Percentiles rank a stretch among this genome's conserved stretches.
These are phyloP conservation scores for Naganishia friedmannii DNA, from an alignment of 768 basidiomycete species.

Conservation along the genomic window DNA sequence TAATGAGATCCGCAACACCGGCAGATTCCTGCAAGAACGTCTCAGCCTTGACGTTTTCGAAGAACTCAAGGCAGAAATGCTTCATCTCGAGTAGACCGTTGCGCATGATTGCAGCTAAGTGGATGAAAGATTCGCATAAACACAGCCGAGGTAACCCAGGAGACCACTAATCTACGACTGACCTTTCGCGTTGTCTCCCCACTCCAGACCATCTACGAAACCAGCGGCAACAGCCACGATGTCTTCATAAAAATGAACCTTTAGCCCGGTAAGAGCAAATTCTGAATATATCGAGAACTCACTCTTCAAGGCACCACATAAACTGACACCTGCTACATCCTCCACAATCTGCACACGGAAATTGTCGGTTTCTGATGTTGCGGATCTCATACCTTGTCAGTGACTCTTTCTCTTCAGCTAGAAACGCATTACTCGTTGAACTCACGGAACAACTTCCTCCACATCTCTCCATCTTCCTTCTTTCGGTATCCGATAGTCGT, in stretches of 20 bases:
- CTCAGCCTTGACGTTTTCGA: constrained; percentile 52
- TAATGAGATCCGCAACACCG: constrained; percentile 57
- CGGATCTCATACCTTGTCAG: not conserved
- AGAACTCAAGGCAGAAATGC: constrained; percentile 56
- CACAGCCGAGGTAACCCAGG: not conserved
- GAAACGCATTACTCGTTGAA: not conserved
- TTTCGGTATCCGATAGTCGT: constrained; percentile 57
- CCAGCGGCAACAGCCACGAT: constrained; percentile 57
- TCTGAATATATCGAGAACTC: not conserved
- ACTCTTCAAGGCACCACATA: constrained; percentile 57
- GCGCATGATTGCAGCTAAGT: constrained; percentile 56
- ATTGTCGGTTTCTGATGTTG: constrained; percentile 39
- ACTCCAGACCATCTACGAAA: constrained; percentile 55
- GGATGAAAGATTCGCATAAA: not conserved
- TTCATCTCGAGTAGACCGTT: constrained; percentile 58
- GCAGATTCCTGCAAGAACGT: constrained; percentile 56
- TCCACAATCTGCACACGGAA: constrained; percentile 55
- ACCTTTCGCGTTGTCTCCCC: constrained; percentile 56
- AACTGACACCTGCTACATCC: constrained; percentile 56
- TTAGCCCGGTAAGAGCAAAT: not conserved
- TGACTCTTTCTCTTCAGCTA: too few species aligned
- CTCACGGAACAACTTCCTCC: constrained; percentile 54
- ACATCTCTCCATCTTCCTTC: constrained; percentile 53
- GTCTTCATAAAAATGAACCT: constrained; percentile 30
- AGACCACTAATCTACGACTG: not conserved